Percentiles rank a stretch among this genome's conserved stretches.
phyloP scores from a whole-genome alignment of 257 asterid genomes.

The Salvia splendens region DNA sequence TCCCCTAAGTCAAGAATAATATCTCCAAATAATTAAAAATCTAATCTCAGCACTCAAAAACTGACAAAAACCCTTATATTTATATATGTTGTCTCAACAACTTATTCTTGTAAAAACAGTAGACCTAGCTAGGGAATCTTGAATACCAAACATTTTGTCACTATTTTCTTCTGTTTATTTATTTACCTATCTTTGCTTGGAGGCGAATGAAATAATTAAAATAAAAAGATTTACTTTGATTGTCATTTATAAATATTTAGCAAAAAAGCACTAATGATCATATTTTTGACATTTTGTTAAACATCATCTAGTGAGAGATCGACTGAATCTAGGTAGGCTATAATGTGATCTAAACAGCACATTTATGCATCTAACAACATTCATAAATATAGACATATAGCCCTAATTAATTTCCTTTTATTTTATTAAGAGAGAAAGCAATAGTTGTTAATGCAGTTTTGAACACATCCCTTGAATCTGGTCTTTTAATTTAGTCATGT shows the following conservation, averaged over 20 bases:
- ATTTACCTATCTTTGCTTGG: neutral
- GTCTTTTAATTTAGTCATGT: too few species aligned
- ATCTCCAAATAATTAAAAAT: slow-evolving; percentile 36
- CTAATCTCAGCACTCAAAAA: slow-evolving; percentile 21
- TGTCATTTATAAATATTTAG: neutral
- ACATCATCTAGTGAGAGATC: slow-evolving; percentile 29
- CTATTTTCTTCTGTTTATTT: neutral
- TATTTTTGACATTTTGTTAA: slow-evolving; percentile 27
- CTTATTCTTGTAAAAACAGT: neutral
- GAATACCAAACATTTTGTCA: slow-evolving; percentile 12
- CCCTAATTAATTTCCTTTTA: slow-evolving; percentile 10
- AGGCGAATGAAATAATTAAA: neutral
- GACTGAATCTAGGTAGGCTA: slow-evolving; percentile 31
- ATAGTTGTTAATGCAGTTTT: too few species aligned
- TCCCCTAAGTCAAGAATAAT: slow-evolving; percentile 42
- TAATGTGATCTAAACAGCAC: slow-evolving; percentile 5
- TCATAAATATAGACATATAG: neutral
- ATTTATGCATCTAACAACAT: neutral
- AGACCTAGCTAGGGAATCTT: slow-evolving; percentile 26
- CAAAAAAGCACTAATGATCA: slow-evolving; percentile 1
- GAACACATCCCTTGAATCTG: neutral
- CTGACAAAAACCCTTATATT: slow-evolving; percentile 17
- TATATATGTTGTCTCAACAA: slow-evolving; percentile 14
- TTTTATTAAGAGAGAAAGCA: neutral
- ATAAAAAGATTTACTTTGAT: slow-evolving; percentile 9